A percentile compares a stretch with the other conserved stretches of the same genome.
Conservation (phyloP, 371 early-diverging fungal species). For the Nematocida sp. region DNA sequence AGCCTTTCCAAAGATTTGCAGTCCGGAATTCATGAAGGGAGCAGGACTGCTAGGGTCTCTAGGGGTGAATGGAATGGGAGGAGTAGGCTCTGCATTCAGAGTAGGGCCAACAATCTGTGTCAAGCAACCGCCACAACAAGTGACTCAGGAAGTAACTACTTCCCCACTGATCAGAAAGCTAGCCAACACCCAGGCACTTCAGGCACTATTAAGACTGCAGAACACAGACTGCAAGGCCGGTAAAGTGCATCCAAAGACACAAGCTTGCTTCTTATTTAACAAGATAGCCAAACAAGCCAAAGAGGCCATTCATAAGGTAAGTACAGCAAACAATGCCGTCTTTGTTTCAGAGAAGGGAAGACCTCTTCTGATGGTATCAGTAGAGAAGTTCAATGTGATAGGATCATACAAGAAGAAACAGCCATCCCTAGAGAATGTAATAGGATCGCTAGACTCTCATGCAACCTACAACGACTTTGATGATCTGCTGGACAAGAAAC, state of each 20-base stretch:
- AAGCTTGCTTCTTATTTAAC: slow-evolving; percentile 37
- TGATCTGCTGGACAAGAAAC: slow-evolving; percentile 26
- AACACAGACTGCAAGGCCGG: slow-evolving; percentile 28
- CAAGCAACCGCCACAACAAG: not conserved
- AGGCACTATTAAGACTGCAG: slow-evolving; percentile 25
- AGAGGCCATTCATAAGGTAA: not conserved
- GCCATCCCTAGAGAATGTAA: not conserved
- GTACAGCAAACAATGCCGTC: slow-evolving; percentile 18
- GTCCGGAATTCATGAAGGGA: slow-evolving; percentile 14
- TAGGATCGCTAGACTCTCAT: not conserved
- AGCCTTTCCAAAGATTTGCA: not conserved
- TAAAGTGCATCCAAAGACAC: slow-evolving; percentile 12
- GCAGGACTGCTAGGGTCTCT: not conserved
- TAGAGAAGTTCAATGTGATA: slow-evolving; percentile 14
- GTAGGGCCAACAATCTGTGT: slow-evolving; percentile 40
- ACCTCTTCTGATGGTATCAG: slow-evolving; percentile 15
- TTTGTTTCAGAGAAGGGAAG: not conserved
- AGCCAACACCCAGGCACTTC: not conserved
- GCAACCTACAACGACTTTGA: slow-evolving; percentile 36
- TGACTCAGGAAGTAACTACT: not conserved
- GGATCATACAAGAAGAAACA: not conserved
- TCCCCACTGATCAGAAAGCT: not conserved
- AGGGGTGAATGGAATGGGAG: slow-evolving; percentile 37
- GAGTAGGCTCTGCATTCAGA: not conserved
- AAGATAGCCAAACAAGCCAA: slow-evolving; percentile 4